Base-by-base conservation (phyloP, 164 flowering plant species). In the Berberis thunbergii region DNA sequence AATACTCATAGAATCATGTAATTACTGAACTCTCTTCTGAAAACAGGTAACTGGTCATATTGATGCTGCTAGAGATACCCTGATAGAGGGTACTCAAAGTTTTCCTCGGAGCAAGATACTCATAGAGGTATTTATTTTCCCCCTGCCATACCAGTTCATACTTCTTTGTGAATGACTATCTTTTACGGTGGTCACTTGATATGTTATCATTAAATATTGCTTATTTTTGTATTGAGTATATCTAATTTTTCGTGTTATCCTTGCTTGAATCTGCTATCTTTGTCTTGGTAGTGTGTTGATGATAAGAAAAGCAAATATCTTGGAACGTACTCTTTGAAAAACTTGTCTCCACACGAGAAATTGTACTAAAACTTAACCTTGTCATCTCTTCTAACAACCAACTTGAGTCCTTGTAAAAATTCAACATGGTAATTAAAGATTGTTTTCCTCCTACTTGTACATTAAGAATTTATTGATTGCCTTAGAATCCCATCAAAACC, bases 61-160 rank as follows among this genome's bases (percentile, higher is more conserved):
- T 40, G 85, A 76, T 70, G 82, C 81, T 59, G 79, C 94, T 26
- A 76, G 80, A 66, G 88, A 86, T 62, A 64, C 84, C 61, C 65
- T 93, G 53, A 68, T 83, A 41, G 76, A 79, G 68, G 98, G 94
- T 38, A 76, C 84, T 67, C 69, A 77, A 59, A 73, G 66, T 62
- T 67, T 82, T 60, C 90, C 96, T 63, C 50, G 61, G 38, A 73
- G 82, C 82, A 86, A 79, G 73, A 60, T 80, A 63, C 97, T 93
- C 60, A 69, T 86, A 13, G 84, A 89, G 98, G 98, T 93, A 78
- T n/a, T 53, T 67, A 2, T 43, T 9, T 41, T 13, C 66, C 40
- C 6, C 66, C 12, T 44, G 4, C 54, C 54, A 52, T 7, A 4
- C n/a, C n/a, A 7, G n/a, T 10, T 52, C 13, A 4, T 52, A 4